Conservation (phyloP, 2,329 filamentous ascomycete genomes). For the Zasmidium citrigriseum region DNA sequence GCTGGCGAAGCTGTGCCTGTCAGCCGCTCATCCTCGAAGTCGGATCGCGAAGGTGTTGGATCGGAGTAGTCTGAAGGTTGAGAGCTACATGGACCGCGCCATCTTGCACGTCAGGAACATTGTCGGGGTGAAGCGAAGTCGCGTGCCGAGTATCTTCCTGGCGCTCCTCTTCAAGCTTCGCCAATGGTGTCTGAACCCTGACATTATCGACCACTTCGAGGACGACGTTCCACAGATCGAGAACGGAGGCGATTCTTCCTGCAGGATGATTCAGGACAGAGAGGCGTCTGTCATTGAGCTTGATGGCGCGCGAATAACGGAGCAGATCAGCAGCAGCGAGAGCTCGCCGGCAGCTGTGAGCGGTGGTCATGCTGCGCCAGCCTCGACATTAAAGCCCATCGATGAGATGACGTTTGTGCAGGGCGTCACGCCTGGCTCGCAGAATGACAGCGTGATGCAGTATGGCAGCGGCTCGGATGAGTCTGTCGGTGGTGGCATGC, state of each 20-base stretch:
- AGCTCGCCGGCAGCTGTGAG: slow-evolving; percentile 7
- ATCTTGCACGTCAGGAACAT: slow-evolving; percentile 67
- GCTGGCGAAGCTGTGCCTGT: slow-evolving; percentile 73
- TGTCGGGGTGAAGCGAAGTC: slow-evolving; percentile 45
- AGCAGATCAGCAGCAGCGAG: slow-evolving; percentile 18
- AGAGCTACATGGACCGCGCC: slow-evolving; percentile 69
- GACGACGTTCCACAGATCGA: slow-evolving; percentile 1
- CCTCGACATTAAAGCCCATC: neutral
- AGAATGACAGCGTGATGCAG: neutral
- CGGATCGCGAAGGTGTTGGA: slow-evolving; percentile 71
- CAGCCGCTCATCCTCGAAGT: slow-evolving; percentile 63
- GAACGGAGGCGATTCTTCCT: neutral
- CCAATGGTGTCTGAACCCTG: slow-evolving; percentile 32
- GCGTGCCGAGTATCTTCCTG: slow-evolving; percentile 31
- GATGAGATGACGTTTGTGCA: neutral
- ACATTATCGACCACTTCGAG: slow-evolving; percentile 14
- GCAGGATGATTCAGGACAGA: neutral
- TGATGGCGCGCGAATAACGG: slow-evolving; percentile 9
- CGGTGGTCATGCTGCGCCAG: neutral
- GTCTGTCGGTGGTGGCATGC: neutral
- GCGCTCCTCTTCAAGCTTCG: slow-evolving; percentile 33
- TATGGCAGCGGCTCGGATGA: slow-evolving; percentile 1
- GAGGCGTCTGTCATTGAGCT: slow-evolving; percentile 8
- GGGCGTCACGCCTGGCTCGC: neutral
- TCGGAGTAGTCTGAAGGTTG: slow-evolving; percentile 65